A percentile compares a stretch with the other conserved stretches of the same genome.
Evolutionary conservation across 768 basidiomycete genomes (phyloP).

Genomic region (Tulasnella sp.): DNA sequence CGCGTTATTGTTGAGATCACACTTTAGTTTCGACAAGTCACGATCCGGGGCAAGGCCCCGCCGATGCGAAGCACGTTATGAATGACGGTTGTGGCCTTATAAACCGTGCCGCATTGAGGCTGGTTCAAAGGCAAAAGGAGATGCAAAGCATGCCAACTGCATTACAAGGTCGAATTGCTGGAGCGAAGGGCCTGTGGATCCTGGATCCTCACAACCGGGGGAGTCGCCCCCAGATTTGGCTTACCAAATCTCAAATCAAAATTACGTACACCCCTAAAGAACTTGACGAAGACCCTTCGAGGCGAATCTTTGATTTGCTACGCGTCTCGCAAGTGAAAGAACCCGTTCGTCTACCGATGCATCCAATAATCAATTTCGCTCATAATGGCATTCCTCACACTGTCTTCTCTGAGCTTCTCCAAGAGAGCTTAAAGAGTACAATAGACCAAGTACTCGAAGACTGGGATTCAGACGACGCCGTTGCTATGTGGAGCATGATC

Average conservation of each 20-base stretch:
- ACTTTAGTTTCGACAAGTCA: background rate
- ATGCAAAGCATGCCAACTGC: conserved; percentile 47
- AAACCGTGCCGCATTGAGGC: conserved; percentile 43
- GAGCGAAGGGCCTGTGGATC: conserved; percentile 41
- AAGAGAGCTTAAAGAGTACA: conserved; percentile 48
- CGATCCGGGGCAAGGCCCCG: background rate
- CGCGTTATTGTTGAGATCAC: background rate
- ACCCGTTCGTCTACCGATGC: conserved; percentile 44
- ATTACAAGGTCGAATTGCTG: conserved; percentile 51
- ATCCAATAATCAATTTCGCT: conserved; percentile 59
- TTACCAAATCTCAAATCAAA: conserved; percentile 30
- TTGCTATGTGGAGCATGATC: background rate
- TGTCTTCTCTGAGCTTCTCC: conserved; percentile 50
- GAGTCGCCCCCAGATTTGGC: conserved; percentile 25
- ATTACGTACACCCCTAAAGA: conserved; percentile 17
- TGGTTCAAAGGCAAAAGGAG: conserved; percentile 39
- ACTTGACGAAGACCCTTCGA: conserved; percentile 11
- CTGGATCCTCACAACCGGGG: conserved; percentile 10
- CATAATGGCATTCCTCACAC: conserved; percentile 53
- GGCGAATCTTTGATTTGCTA: conserved; percentile 28
- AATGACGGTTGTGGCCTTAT: conserved; percentile 56
- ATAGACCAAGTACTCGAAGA: conserved; percentile 35
- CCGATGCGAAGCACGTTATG: conserved; percentile 39
- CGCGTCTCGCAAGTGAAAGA: conserved; percentile 4
- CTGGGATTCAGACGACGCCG: background rate